Evolutionary conservation across 768 basidiomycete genomes (phyloP).

Genomic region (Suillus hirtellus): DNA sequence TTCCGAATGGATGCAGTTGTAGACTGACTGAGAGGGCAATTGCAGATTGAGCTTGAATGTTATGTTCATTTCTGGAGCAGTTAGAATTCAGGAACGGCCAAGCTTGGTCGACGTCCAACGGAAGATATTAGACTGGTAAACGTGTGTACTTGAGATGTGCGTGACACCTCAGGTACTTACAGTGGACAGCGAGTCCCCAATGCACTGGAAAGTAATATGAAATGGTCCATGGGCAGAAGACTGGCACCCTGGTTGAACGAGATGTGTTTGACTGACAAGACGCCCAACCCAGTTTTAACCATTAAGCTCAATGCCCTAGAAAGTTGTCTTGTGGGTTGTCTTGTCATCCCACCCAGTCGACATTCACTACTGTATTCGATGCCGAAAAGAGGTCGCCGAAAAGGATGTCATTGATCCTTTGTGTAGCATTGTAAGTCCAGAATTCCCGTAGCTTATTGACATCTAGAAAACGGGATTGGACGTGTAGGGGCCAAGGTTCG

Average conservation of each 20-base stretch:
- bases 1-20: neutral
- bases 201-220: slow-evolving; percentile 51
- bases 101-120: slow-evolving; percentile 53
- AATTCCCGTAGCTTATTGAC: slow-evolving; percentile 49
- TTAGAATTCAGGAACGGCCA: slow-evolving; percentile 57
- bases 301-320: slow-evolving; percentile 41
- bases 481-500: slow-evolving; percentile 51
- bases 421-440: slow-evolving; percentile 48
- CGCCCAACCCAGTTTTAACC: neutral
- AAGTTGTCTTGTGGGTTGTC: slow-evolving; percentile 29
- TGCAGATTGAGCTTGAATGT: slow-evolving; percentile 54
- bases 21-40: slow-evolving; percentile 45
- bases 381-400: slow-evolving; percentile 18
- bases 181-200: slow-evolving; percentile 59
- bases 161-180: slow-evolving; percentile 29
- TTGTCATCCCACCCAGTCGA: slow-evolving; percentile 60
- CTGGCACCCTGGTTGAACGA: slow-evolving; percentile 42
- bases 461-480: slow-evolving; percentile 51
- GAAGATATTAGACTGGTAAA: slow-evolving; percentile 47
- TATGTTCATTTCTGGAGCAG: slow-evolving; percentile 52
- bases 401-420: slow-evolving; percentile 46
- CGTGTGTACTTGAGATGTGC: neutral
- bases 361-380: slow-evolving; percentile 35
- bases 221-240: slow-evolving; percentile 47
- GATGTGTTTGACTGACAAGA: neutral